phyloP scores from a whole-genome alignment of 345 rosid species.

The Barbarea vulgaris region DNA sequence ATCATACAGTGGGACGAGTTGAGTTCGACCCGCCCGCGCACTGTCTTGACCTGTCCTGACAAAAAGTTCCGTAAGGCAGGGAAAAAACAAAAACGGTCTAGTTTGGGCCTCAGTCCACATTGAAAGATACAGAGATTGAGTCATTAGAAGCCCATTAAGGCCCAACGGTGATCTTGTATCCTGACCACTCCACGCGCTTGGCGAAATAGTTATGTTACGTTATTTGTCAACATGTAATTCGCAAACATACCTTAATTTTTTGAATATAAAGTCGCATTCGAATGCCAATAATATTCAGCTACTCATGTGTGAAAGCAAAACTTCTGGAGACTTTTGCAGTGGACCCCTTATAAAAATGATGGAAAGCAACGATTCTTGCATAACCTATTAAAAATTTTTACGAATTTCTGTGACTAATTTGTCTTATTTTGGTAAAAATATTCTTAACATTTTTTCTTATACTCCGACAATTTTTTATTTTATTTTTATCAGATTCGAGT shows the following conservation, averaged over 20 bases:
- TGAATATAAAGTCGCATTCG: slow-evolving; percentile 1
- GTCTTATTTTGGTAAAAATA: no score
- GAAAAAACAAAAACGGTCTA: neutral
- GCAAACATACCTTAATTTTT: slow-evolving; percentile 2
- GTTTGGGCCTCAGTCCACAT: slow-evolving; percentile 9
- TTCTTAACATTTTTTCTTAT: no score
- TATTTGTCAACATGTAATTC: slow-evolving; percentile 17
- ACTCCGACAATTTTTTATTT: no score
- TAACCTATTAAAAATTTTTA: neutral
- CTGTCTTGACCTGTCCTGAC: neutral
- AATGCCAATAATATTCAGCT: slow-evolving; percentile 14
- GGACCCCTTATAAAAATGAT: slow-evolving; percentile 12
- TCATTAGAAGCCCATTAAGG: slow-evolving; percentile 16
- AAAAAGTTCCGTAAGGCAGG: neutral
- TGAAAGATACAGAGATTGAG: neutral
- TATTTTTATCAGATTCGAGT: no score
- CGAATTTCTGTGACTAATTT: neutral
- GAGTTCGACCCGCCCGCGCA: neutral
- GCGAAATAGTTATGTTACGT: neutral
- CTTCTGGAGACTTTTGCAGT: neutral
- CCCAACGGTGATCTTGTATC: slow-evolving; percentile 5
- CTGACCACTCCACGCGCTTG: slow-evolving; percentile 20
- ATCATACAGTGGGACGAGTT: neutral
- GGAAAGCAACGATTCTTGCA: slow-evolving; percentile 24
- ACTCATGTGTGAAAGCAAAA: slow-evolving; percentile 27